A percentile compares a stretch with the other conserved stretches of the same genome.
Conservation (phyloP, 2,329 filamentous ascomycete genomes). For the Leptographium procerum region DNA sequence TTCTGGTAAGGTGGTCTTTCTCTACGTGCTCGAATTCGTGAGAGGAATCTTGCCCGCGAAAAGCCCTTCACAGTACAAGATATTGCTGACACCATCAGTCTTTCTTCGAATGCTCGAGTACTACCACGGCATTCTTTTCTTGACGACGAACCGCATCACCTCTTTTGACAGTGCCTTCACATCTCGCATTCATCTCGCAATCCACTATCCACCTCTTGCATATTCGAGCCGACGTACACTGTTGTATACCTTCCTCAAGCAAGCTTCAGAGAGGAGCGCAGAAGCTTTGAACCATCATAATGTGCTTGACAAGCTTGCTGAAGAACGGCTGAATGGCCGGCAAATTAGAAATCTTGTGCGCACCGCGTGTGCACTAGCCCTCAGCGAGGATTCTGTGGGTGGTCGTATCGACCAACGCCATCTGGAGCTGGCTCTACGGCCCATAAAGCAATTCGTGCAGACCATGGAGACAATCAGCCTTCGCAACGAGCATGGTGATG, state of each 20-base stretch:
- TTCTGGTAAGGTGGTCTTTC: too few relatives aligned
- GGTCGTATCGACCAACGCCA: too few relatives aligned
- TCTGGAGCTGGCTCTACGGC: too few relatives aligned
- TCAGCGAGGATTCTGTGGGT: too few relatives aligned
- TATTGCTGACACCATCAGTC: conserved; percentile 9
- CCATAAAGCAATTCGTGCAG: too few relatives aligned
- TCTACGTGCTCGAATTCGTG: too few relatives aligned
- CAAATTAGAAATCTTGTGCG: conserved; percentile 4
- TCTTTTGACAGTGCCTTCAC: conserved; percentile 29
- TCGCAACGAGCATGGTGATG: too few relatives aligned
- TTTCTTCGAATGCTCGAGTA: conserved; percentile 26
- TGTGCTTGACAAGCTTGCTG: neutral
- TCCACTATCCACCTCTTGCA: conserved; percentile 19
- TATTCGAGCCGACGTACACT: neutral
- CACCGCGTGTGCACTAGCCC: neutral
- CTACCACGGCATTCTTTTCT: conserved; percentile 24
- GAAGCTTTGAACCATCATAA: neutral
- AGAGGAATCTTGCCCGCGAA: too few relatives aligned
- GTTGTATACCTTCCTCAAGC: too few relatives aligned
- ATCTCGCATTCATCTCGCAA: conserved; percentile 24
- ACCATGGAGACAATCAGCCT: too few relatives aligned
- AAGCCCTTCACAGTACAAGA: too few relatives aligned
- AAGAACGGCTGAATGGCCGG: conserved; percentile 1
- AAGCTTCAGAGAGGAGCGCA: too few relatives aligned
- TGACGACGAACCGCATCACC: conserved; percentile 31